Base-by-base conservation (phyloP, 768 basidiomycete species). In the Paxillus ammoniavirescens region DNA sequence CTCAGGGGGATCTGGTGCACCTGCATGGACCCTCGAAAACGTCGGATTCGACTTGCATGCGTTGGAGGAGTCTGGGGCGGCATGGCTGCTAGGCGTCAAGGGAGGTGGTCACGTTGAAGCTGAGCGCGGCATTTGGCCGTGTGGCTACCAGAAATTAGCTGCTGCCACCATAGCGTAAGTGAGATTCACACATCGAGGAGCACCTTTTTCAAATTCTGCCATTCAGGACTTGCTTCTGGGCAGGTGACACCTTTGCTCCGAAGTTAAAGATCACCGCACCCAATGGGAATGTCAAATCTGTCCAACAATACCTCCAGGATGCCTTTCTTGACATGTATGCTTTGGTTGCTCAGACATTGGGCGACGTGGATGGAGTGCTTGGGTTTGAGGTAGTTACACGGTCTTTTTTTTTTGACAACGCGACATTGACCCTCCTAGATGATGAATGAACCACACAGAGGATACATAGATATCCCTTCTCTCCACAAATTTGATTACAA, bases 401-500 rank as follows among this genome's bases (percentile, higher is more conserved):
- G 28, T 18, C 14, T 21, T 37, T 18, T 21, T 37, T 18, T 37
- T 50, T 31, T 8, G 52, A 5, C 12, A 5, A 45, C 4, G 18
- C 26, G 5, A 26, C 50, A 37, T 53, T 61, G 31, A 66, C 30
- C 8, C 5, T 10, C 26, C 14, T 58, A 95, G 92, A 82, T 93
- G 67, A 86, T 96, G 80, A 97, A 98, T 60, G 94, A 97, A 70
- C 94, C 94, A 0, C 94, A 99, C 72, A 78, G 87, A 63, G 97
- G 96, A 40, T 98, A 96, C 68, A 85, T 96, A 54, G 82, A 87
- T 49, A 74, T 97, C 5, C 77, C 81, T 23, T 91, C 92, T 1
- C 75, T 97, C 42, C 86, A 97, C 60, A 75, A 77, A 9, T 98
- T 92, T 72, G 87, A 98, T 70, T 97, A 97, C 68, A 97, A 93